Conservation (phyloP, 495 filamentous ascomycete species). For the Lasiosphaeriaceae sp. region DNA sequence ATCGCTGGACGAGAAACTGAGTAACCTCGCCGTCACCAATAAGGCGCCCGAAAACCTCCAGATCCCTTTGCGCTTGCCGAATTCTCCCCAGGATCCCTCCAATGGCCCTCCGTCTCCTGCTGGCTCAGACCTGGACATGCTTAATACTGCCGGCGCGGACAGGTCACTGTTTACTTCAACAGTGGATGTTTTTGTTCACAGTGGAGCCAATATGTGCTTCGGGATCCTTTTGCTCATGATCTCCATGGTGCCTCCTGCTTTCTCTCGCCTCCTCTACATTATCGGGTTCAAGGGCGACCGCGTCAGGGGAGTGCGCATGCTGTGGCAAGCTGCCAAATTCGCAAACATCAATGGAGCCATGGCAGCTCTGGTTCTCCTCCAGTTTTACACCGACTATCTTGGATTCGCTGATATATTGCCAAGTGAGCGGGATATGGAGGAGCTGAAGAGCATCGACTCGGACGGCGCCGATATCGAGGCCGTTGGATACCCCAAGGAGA, state of each 20-base stretch:
- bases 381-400: conserved; percentile 82
- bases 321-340: conserved; percentile 89
- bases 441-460: conserved; percentile 27
- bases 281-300: conserved; percentile 92
- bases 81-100: not conserved
- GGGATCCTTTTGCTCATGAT: conserved; percentile 81
- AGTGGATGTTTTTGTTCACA: conserved; percentile 83
- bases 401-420: conserved; percentile 87
- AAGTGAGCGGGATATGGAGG: conserved; percentile 47
- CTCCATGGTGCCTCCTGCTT: conserved; percentile 86
- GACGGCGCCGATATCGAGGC: conserved; percentile 37
- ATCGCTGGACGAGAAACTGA: conserved; percentile 20
- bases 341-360: conserved; percentile 89
- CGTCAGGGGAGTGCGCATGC: conserved; percentile 73
- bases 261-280: conserved; percentile 76
- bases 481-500: conserved; percentile 67
- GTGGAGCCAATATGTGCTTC: conserved; percentile 83
- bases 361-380: conserved; percentile 73
- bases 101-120: not conserved
- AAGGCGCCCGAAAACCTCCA: not conserved
- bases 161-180: conserved; percentile 57
- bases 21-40: conserved; percentile 5
- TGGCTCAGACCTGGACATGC: conserved; percentile 8
- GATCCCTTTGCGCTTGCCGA: not conserved
- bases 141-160: conserved; percentile 28